Evolutionary conservation across 345 rosid species (phyloP).

Genomic region (Geranium brycei): DNA sequence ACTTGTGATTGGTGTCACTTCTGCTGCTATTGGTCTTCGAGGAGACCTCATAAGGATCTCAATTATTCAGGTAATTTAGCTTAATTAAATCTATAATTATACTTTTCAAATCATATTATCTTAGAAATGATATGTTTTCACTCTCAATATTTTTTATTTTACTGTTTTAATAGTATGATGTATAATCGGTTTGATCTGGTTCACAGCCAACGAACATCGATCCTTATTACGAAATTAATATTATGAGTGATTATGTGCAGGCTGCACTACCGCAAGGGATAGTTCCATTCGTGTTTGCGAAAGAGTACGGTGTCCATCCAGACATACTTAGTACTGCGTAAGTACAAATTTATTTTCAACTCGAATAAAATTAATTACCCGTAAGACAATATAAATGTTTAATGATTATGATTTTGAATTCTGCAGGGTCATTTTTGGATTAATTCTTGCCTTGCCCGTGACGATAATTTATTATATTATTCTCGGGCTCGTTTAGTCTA

Average conservation of each 20-base stretch:
- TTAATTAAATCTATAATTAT: neutral
- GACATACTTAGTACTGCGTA: slow-evolving; percentile 65
- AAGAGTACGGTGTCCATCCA: slow-evolving; percentile 55
- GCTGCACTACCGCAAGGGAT: slow-evolving; percentile 69
- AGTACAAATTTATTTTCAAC: slow-evolving; percentile 9
- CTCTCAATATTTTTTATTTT: no score
- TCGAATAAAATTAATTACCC: no score
- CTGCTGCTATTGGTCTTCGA: slow-evolving; percentile 11
- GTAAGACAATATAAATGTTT: no score
- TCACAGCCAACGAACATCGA: no score
- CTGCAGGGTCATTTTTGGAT: neutral
- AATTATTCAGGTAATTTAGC: slow-evolving; percentile 12
- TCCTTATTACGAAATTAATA: no score
- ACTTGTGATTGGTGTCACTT: slow-evolving; percentile 11
- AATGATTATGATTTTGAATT: no score
- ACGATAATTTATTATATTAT: neutral
- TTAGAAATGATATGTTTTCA: neutral
- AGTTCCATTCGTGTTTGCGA: slow-evolving; percentile 62
- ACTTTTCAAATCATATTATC: neutral
- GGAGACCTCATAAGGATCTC: slow-evolving; percentile 10
- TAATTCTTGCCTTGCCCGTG: neutral
- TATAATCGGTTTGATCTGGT: no score
- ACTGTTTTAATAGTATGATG: no score
- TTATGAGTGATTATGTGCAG: slow-evolving; percentile 13
- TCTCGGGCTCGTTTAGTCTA: neutral